A percentile compares a stretch with the other conserved stretches of the same genome.
phyloP scores from a whole-genome alignment of 2,329 filamentous ascomycete genomes.

The Sarocladium oryzae region DNA sequence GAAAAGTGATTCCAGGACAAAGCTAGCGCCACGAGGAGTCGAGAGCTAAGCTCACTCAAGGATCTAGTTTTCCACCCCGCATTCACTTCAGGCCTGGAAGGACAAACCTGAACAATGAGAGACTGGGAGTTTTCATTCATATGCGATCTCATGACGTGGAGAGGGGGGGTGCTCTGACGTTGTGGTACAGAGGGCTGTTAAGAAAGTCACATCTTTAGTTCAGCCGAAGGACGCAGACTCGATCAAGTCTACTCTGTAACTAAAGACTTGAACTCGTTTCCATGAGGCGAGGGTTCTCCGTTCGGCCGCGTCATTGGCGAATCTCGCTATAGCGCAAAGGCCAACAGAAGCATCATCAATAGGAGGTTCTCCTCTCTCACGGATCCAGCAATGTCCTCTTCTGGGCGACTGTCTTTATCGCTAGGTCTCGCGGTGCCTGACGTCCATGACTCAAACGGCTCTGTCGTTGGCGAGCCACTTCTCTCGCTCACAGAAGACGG shows the following conservation, averaged over 20 bases:
- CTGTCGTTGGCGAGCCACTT: not conserved
- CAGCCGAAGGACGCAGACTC: too few species aligned
- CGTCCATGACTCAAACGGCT: not conserved
- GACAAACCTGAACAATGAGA: not conserved
- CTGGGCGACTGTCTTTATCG: not conserved
- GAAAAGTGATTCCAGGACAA: slow-evolving; percentile 4
- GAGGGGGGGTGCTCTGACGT: too few species aligned
- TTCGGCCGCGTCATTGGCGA: too few species aligned
- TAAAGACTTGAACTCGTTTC: too few species aligned
- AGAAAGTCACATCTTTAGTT: too few species aligned
- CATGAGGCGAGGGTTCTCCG: too few species aligned
- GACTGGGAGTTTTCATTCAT: too few species aligned
- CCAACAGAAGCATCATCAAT: not conserved
- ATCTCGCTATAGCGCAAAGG: not conserved
- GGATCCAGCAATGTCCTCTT: not conserved
- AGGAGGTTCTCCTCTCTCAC: not conserved
- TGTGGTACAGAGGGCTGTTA: too few species aligned
- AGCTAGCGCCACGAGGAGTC: not conserved
- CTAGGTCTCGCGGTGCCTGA: not conserved
- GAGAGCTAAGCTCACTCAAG: not conserved
- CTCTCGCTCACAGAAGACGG: too few species aligned
- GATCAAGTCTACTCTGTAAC: too few species aligned
- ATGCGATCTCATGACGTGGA: too few species aligned
- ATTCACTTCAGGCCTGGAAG: not conserved
- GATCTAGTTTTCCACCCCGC: slow-evolving; percentile 7